Conservation (phyloP, 1,139 yeast genomes). For the Scheffersomyces illinoinensis region DNA sequence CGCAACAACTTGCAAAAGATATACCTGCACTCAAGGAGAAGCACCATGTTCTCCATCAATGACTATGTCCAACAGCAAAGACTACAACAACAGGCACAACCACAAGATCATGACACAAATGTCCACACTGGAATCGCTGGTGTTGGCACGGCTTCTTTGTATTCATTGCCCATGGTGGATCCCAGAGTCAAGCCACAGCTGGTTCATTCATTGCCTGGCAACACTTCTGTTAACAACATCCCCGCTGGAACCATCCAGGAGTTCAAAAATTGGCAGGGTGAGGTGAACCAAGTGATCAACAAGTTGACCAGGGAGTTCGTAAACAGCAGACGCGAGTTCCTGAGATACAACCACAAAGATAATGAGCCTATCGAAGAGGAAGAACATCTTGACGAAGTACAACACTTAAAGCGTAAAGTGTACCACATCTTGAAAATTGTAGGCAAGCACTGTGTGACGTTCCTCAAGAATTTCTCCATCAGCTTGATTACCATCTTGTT, state of each 20-base stretch:
- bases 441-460: slow-evolving; percentile 29
- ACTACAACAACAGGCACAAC: slow-evolving; percentile 19
- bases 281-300: slow-evolving; percentile 42
- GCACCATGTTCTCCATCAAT: slow-evolving; percentile 38
- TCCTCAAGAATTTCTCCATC: slow-evolving; percentile 38
- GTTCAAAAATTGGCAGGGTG: slow-evolving; percentile 47
- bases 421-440: slow-evolving; percentile 24
- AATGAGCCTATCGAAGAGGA: slow-evolving; percentile 3
- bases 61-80: slow-evolving; percentile 42
- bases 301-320: slow-evolving; percentile 41
- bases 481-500: slow-evolving; percentile 41
- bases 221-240: slow-evolving; percentile 1
- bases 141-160: slow-evolving; percentile 23
- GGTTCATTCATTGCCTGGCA: slow-evolving; percentile 8
- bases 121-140: slow-evolving; percentile 8
- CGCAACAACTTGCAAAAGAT: slow-evolving; percentile 42
- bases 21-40: slow-evolving; percentile 47
- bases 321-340: slow-evolving; percentile 9
- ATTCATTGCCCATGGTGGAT: slow-evolving; percentile 21
- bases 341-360: neutral
- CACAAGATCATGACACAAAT: slow-evolving; percentile 2
- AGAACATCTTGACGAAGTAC: slow-evolving; percentile 22
- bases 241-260: slow-evolving; percentile 28
- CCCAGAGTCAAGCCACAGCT: slow-evolving; percentile 1
- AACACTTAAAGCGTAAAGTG: slow-evolving; percentile 24